phyloP scores from a whole-genome alignment of 371 early-diverging fungal genomes.

The Umbelopsis sp. region DNA sequence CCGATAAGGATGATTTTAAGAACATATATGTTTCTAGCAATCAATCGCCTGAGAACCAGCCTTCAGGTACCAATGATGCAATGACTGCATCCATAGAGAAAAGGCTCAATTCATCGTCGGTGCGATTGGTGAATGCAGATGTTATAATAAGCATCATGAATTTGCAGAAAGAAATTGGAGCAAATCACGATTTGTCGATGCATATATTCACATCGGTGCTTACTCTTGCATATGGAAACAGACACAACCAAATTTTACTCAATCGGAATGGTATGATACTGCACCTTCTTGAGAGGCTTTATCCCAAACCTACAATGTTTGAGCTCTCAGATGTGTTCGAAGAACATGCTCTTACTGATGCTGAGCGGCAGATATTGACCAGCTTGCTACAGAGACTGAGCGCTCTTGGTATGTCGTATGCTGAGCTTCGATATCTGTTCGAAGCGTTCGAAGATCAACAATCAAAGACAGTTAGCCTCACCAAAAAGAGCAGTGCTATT shows the following conservation, averaged over 20 bases:
- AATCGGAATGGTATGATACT: slow-evolving; percentile 62
- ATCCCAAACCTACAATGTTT: slow-evolving; percentile 26
- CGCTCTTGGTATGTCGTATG: slow-evolving; percentile 64
- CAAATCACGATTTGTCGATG: slow-evolving; percentile 43
- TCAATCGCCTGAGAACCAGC: background rate
- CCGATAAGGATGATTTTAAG: slow-evolving; percentile 51
- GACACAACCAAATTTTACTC: slow-evolving; percentile 68
- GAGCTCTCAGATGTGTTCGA: slow-evolving; percentile 24
- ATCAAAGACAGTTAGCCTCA: slow-evolving; percentile 11
- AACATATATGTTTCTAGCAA: slow-evolving; percentile 49
- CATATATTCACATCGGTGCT: slow-evolving; percentile 53
- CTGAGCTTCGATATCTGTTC: slow-evolving; percentile 65
- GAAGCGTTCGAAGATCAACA: slow-evolving; percentile 46
- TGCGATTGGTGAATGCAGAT: slow-evolving; percentile 57
- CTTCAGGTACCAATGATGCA: background rate
- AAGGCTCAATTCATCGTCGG: slow-evolving; percentile 29
- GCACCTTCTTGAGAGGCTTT: slow-evolving; percentile 53
- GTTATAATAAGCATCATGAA: slow-evolving; percentile 57
- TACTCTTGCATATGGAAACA: slow-evolving; percentile 55
- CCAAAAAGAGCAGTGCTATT: slow-evolving; percentile 18
- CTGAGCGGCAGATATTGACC: slow-evolving; percentile 39
- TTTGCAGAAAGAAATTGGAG: slow-evolving; percentile 46
- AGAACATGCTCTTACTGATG: slow-evolving; percentile 21
- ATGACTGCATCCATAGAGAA: slow-evolving; percentile 26
- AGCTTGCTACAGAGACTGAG: slow-evolving; percentile 61